Base-by-base conservation (phyloP, 2,329 filamentous ascomycete species). In the Geosmithia putterillii region DNA sequence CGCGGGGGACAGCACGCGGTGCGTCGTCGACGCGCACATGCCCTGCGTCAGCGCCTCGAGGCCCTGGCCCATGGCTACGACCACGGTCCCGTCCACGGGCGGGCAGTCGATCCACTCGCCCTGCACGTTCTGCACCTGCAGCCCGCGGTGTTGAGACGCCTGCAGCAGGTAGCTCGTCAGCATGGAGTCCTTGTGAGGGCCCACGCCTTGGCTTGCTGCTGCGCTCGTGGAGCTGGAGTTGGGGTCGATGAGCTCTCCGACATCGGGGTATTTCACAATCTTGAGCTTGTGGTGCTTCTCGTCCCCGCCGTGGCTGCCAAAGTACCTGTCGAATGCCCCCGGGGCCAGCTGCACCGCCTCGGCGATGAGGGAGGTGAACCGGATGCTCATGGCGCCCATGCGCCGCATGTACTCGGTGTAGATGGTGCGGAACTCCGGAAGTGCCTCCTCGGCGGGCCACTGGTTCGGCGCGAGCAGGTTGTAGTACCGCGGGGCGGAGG, bases 131-230 rank as follows among this genome's bases (percentile, higher is more conserved):
- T 92, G 87, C 23, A 86, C 86, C 64, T 94, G 86, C 48, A 94
- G 65, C 0, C 86, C 86, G 21, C 65, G 69, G 59, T 94, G 87
- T n/a, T 70, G 57, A 42, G 76, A 83, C 14, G 84, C 86, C 65
- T 94, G 87, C 40, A 94, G 70, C 37, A 94, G 70, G 59, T 90
- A 94, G 49, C 76, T 83, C 8, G 81, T 82, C 47, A 92, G 69
- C 85, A 92, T 90, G 52, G 77, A 83, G 60, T 90, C 86, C 61
- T 90, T 90, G 66, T 90, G 85, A 28, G 86, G 84, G 0, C 85
- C 86, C 0, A 89, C 82, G 52, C 67, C 77, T 51, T 81, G 77
- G 28, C 70, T 69, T 49, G 71, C 59, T 19, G 54, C 56, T 35
- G 55, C 59, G 18, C 50, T n/a, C 58, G 3, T 70, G 58, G 0